Evolutionary conservation across 106 monocot species (phyloP), one percentile per base, ranked within the genome.

Genomic region (Acorus gramineus): DNA sequence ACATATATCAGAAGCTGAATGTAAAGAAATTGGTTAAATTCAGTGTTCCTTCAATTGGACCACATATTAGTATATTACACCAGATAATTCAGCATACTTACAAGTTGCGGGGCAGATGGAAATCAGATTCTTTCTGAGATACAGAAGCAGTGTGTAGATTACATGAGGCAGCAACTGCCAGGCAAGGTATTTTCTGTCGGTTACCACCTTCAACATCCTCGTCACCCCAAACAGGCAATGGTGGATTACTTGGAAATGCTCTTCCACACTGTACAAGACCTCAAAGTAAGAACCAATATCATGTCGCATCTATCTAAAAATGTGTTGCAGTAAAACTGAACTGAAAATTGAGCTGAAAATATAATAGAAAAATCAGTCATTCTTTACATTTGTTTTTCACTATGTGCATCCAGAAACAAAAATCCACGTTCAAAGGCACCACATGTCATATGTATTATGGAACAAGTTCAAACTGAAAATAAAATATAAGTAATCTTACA

Each of bases 91-190:
- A 28, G 28, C 28, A 28, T 28, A 28, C 50, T 46, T 57, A 84
- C 83, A 75, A 76, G 50, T 69, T 65, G 56, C 79, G 66, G 5
- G 79, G 83, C n/a, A 84, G 65, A 66, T 45, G 73, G 68, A 84
- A 84, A 79, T 9, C 48, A 63, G 43, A 74, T 14, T 58, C 69
- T 11, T 14, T 70, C 63, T 67, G 66, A 60, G 56, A 68, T 52
- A 52, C 51, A 11, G 56, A 13, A 55, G 63, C 57, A 53, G 66
- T 60, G 11, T 59, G 48, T 11, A 9, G 12, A 53, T 57, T 57
- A 55, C 43, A 65, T 9, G 69, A 69, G 53, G 14, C 10, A 63
- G 57, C 3, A 47, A 13, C 52, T 48, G 47, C 56, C 6, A 62
- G 50, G 50, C n/a, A 45, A 57, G 57, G 14, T 14, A 60, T 60